phyloP scores from a whole-genome alignment of 2,329 filamentous ascomycete genomes.

The Davidsoniella eucalypti region DNA sequence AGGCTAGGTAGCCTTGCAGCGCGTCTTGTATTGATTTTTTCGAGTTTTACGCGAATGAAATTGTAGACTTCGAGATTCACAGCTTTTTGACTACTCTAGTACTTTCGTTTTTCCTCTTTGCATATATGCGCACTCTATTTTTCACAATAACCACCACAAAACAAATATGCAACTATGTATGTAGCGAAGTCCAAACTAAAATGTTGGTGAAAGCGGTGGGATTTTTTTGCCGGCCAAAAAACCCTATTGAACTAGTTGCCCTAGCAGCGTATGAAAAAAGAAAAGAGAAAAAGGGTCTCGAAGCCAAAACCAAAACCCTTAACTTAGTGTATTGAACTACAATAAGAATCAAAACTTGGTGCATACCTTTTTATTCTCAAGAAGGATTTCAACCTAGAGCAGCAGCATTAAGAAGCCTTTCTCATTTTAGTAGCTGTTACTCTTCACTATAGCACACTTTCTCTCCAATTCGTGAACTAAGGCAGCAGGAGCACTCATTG shows the following conservation, averaged over 20 bases:
- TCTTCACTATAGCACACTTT: too few species aligned
- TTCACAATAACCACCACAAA: too few species aligned
- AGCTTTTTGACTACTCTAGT: not conserved
- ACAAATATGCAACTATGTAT: too few species aligned
- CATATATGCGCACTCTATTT: not conserved
- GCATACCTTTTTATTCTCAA: not conserved
- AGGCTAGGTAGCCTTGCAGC: slow-evolving; percentile 4
- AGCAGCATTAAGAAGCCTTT: not conserved
- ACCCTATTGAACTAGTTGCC: not conserved
- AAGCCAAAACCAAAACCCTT: not conserved
- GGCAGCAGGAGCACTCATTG: too few species aligned
- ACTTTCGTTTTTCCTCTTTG: not conserved
- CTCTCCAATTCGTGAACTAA: too few species aligned
- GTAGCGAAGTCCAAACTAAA: not conserved
- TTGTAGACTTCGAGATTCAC: not conserved
- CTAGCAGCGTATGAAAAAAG: not conserved
- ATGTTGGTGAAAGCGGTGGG: slow-evolving; percentile 4
- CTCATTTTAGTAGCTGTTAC: not conserved
- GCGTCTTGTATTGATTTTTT: slow-evolving; percentile 3
- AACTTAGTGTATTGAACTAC: not conserved
- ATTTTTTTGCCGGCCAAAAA: not conserved
- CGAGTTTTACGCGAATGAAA: not conserved
- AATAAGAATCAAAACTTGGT: not conserved
- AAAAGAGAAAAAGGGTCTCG: not conserved
- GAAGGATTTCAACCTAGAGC: not conserved